These are phyloP conservation scores for Akanthomyces lecanii DNA, from an alignment of 2,329 filamentous ascomycete species.

Conservation along the genomic window DNA sequence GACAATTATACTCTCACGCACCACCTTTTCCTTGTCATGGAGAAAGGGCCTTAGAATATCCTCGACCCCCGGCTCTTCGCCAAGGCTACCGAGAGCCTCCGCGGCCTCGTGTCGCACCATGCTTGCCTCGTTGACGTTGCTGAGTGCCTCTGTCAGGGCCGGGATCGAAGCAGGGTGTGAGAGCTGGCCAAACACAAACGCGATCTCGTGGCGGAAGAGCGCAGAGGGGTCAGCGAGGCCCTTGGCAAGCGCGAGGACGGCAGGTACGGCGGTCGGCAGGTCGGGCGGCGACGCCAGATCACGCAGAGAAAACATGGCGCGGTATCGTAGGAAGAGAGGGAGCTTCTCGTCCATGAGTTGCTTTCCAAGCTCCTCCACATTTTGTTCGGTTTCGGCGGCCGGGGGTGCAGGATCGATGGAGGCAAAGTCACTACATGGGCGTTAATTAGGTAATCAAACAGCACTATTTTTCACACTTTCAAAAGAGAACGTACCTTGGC, in stretches of 20 bases:
- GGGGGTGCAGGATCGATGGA: constrained; percentile 95
- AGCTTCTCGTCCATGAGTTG: constrained; percentile 72
- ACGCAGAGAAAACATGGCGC: constrained; percentile 95
- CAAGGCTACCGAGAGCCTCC: constrained; percentile 89
- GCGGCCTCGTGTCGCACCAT: constrained; percentile 99
- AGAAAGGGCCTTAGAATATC: constrained; percentile 78
- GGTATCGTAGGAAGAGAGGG: constrained; percentile 87
- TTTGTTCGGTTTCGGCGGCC: constrained; percentile 64
- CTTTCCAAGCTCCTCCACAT: constrained; percentile 70
- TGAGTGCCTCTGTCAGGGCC: constrained; percentile 72
- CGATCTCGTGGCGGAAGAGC: constrained; percentile 95
- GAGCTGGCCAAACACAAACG: constrained; percentile 95
- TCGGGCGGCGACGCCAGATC: constrained; percentile 92
- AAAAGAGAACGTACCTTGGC: constrained; percentile 58
- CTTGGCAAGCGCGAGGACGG: constrained; percentile 77
- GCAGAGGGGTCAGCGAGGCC: constrained; percentile 84
- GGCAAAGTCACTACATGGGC: constrained; percentile 71
- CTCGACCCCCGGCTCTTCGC: constrained; percentile 90
- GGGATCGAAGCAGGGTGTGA: constrained; percentile 96
- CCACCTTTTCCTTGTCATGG: constrained; percentile 86
- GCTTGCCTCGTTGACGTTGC: constrained; percentile 75
- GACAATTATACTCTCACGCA: constrained; percentile 90
- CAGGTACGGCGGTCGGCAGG: constrained; percentile 82
- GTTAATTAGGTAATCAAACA: constrained; percentile 27
- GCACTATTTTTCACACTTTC: constrained; percentile 15